Base-by-base conservation (phyloP, 768 basidiomycete species). In the Tephrocybe sp. region DNA sequence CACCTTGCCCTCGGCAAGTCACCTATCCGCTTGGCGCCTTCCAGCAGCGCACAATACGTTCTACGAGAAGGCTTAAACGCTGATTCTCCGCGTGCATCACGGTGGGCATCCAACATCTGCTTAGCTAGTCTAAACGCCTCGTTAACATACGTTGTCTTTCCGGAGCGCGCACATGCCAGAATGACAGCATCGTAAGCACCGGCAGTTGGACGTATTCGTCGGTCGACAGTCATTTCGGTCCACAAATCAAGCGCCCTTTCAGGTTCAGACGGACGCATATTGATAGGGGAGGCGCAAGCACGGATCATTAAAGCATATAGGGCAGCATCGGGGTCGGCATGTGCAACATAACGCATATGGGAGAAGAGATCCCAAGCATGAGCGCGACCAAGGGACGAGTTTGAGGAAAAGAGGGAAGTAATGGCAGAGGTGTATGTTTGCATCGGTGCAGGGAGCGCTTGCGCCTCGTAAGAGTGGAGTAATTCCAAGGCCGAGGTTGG, bases 261-360 rank as follows among this genome's bases (percentile, higher is more conserved):
- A 0, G 93, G 91, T 57, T 95, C 87, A 1, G 88, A 83, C n/a
- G 69, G 59, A 33, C 71, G 69, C 11, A 66, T 1, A 65, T 60
- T 19, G 72, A 71, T 1, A 74, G 78, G 72, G 4, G 76, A 74
- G 0, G 87, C 87, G 55, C 95, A 98, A 0, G 92, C 88, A 4
- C 79, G 78, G 58, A 99, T 92, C 93, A 99, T 97, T 32, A 80
- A 64, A 0, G 84, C 79, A 68, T 92, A 98, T 6, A 95, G 72
- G 19, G 75, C 66, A 12, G 73, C 73, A 55, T 88, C 83, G 0
- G 95, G 94, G 3, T 72, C 70, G 0, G 92, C 85, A 64, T 98
- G 93, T 1, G 96, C 92, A 12, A 91, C 89, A 54, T 97, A 94
- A 40, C 96, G 90, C 90, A 97, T 95, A 67, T 99, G 96, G 2